Evolutionary conservation across 2,329 filamentous ascomycete genomes (phyloP).

Genomic region (Trichoderma koningiopsis): DNA sequence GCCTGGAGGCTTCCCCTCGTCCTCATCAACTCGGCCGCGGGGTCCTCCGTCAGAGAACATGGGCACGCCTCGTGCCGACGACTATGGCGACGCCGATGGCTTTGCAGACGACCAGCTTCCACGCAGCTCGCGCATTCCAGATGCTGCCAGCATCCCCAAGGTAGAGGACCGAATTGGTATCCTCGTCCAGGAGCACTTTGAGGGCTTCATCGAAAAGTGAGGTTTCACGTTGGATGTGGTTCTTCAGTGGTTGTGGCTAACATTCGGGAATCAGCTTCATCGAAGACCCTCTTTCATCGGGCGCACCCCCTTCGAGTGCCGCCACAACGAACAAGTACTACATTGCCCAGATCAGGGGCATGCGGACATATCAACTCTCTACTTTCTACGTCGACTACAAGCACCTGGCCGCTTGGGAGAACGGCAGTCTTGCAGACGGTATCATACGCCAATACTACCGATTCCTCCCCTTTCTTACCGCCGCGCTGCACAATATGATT

Average conservation of each 20-base stretch:
- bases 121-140: slow-evolving; percentile 49
- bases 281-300: slow-evolving; percentile 67
- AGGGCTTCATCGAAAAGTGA: slow-evolving; percentile 78
- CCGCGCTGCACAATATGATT: slow-evolving; percentile 88
- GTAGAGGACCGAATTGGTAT: slow-evolving; percentile 78
- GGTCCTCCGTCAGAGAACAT: slow-evolving; percentile 65
- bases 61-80: slow-evolving; percentile 59
- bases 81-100: slow-evolving; percentile 61
- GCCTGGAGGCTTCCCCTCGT: slow-evolving; percentile 49
- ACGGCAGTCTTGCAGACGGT: slow-evolving; percentile 80
- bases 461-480: slow-evolving; percentile 87
- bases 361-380: slow-evolving; percentile 74
- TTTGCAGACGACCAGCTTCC: slow-evolving; percentile 68
- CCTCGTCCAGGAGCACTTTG: slow-evolving; percentile 74
- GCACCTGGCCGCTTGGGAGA: slow-evolving; percentile 76
- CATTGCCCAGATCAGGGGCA: slow-evolving; percentile 77
- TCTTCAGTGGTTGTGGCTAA: neutral
- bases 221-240: neutral
- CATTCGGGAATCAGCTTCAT: slow-evolving; percentile 53
- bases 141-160: slow-evolving; percentile 60
- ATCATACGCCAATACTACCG: slow-evolving; percentile 92
- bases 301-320: slow-evolving; percentile 67
- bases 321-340: slow-evolving; percentile 81
- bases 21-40: slow-evolving; percentile 56
- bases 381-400: slow-evolving; percentile 87